Conservation (phyloP, 179 eudicot genomes). For the Amaranthus tricolor region DNA sequence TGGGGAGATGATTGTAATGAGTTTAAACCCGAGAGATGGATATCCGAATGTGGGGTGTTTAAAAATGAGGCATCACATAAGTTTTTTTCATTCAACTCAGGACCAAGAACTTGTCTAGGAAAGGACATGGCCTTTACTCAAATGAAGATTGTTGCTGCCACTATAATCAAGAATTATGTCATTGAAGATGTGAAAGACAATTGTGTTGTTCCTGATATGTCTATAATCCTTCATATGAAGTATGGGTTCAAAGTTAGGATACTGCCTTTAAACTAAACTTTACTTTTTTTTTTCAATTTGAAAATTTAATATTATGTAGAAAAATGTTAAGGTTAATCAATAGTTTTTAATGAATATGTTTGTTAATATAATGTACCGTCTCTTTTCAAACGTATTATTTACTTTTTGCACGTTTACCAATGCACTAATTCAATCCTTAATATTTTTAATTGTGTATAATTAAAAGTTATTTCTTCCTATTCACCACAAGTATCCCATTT, state of each 20-base stretch:
- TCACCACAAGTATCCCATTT: too few species aligned
- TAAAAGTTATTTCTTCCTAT: too few species aligned
- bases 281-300: too few species aligned
- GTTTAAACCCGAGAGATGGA: slow-evolving; percentile 32
- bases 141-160: not conserved
- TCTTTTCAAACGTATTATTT: too few species aligned
- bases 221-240: slow-evolving; percentile 17
- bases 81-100: slow-evolving; percentile 22
- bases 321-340: too few species aligned
- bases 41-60: slow-evolving; percentile 12
- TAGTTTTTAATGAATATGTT: too few species aligned
- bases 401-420: too few species aligned
- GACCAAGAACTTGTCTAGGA: slow-evolving; percentile 18
- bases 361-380: too few species aligned
- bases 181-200: slow-evolving; percentile 9
- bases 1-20: slow-evolving; percentile 28
- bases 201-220: slow-evolving; percentile 11
- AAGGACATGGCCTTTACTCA: slow-evolving; percentile 20
- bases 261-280: too few species aligned
- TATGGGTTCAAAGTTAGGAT: slow-evolving; percentile 14
- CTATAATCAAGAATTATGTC: slow-evolving; percentile 17
- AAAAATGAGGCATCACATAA: slow-evolving; percentile 27
- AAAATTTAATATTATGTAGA: too few species aligned
- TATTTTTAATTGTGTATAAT: too few species aligned
- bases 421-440: too few species aligned